Evolutionary conservation across 179 eudicot genomes (phyloP).

Genomic region (Amaranthus tricolor): DNA sequence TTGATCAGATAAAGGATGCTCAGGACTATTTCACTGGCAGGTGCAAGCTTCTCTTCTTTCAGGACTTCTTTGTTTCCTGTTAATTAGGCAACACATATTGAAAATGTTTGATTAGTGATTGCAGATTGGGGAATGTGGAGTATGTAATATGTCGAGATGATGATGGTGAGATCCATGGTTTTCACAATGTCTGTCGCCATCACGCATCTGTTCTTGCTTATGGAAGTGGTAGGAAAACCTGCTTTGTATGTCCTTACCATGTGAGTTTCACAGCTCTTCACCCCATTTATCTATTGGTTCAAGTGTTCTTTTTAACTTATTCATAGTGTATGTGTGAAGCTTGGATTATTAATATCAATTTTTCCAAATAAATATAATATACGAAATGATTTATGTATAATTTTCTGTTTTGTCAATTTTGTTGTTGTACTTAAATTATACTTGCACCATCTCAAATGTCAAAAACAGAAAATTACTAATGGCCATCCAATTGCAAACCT

Average conservation of each 20-base stretch:
- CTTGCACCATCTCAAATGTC: no score
- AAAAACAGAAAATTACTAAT: no score
- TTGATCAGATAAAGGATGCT: slow-evolving; percentile 61
- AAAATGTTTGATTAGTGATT: slow-evolving; percentile 17
- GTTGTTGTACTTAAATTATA: no score
- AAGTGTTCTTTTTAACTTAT: neutral
- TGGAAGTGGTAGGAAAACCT: slow-evolving; percentile 70
- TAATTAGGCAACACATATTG: neutral
- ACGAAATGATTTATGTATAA: no score
- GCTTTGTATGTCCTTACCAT: slow-evolving; percentile 97
- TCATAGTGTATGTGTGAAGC: no score
- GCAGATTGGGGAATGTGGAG: slow-evolving; percentile 85
- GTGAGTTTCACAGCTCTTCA: slow-evolving; percentile 45
- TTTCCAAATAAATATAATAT: no score
- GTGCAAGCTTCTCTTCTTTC: slow-evolving; percentile 27
- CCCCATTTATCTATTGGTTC: neutral
- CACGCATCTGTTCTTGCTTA: slow-evolving; percentile 85
- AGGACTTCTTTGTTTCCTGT: neutral
- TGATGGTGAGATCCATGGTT: slow-evolving; percentile 57
- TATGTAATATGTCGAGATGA: slow-evolving; percentile 80
- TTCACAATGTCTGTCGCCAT: slow-evolving; percentile 98
- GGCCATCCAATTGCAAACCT: no score
- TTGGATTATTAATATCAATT: no score
- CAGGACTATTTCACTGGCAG: slow-evolving; percentile 87
- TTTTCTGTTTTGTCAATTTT: no score